These are phyloP conservation scores for Gastrolobium villosum DNA, from an alignment of 306 rosid genomes.

Conservation along the genomic window DNA sequence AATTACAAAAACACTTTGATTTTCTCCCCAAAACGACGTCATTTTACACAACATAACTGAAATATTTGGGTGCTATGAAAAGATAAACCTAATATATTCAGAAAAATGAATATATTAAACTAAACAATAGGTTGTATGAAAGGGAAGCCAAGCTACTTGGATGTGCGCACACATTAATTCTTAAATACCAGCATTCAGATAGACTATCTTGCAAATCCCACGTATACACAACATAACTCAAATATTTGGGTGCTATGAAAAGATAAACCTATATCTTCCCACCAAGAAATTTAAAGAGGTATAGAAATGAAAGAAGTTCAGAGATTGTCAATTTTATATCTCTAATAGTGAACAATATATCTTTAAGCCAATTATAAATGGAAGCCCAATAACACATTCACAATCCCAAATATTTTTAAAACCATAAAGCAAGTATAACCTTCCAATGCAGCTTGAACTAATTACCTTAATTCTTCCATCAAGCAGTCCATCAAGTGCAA, in stretches of 20 bases:
- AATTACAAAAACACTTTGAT: too few relatives aligned
- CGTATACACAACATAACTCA: not conserved
- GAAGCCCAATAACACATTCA: slow-evolving; percentile 1
- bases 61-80: too few relatives aligned
- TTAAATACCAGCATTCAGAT: not conserved
- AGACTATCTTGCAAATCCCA: not conserved
- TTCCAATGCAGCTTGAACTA: slow-evolving; percentile 3
- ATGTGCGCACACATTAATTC: slow-evolving; percentile 1
- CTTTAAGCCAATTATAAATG: not conserved
- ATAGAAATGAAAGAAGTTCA: not conserved
- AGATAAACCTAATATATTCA: too few relatives aligned
- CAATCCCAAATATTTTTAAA: slow-evolving; percentile 25
- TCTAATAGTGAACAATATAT: not conserved
- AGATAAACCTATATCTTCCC: not conserved
- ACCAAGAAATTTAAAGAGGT: slow-evolving; percentile 17
- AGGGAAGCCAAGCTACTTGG: slow-evolving; percentile 19
- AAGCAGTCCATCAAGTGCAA: slow-evolving; percentile 87
- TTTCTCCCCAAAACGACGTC: too few relatives aligned
- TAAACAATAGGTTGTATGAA: not conserved
- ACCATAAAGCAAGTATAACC: slow-evolving; percentile 23
- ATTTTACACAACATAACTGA: too few relatives aligned
- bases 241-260: not conserved
- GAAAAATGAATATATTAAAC: too few relatives aligned
- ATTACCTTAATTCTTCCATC: slow-evolving; percentile 84
- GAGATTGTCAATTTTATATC: not conserved